Evolutionary conservation across 345 rosid species (phyloP).

Genomic region (Clarkia xantiana): DNA sequence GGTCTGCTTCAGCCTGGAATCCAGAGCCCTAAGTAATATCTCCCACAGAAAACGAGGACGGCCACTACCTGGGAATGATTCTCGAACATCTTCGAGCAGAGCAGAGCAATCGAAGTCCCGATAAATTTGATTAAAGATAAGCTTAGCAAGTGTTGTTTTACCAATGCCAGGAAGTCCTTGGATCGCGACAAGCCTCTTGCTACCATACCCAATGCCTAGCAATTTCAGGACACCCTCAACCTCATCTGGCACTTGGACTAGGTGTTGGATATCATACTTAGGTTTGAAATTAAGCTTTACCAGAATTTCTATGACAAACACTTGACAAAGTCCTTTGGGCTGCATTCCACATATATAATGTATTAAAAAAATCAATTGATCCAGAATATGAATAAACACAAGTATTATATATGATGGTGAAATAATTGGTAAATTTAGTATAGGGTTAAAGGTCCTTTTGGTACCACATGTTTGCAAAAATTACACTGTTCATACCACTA

Average conservation of each 20-base stretch:
- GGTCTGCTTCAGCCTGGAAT: not conserved
- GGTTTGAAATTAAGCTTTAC: slow-evolving; percentile 1
- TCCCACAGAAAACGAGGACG: not conserved
- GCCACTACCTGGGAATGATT: not conserved
- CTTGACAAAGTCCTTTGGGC: not conserved
- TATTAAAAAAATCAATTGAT: not conserved
- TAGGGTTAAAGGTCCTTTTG: too few species aligned
- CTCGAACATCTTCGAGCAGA: not conserved
- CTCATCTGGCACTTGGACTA: not conserved
- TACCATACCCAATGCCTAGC: not conserved
- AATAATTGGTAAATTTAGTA: too few species aligned
- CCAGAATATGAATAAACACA: not conserved
- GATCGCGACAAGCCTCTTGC: not conserved
- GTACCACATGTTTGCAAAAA: too few species aligned
- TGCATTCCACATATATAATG: not conserved
- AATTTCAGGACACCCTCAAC: not conserved
- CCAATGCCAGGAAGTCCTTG: slow-evolving; percentile 3
- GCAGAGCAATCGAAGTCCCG: not conserved
- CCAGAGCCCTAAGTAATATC: not conserved
- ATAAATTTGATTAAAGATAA: slow-evolving; percentile 1
- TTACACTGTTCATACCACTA: too few species aligned
- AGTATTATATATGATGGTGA: too few species aligned
- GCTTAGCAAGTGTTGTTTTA: not conserved
- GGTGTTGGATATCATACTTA: not conserved
- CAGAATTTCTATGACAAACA: not conserved